Evolutionary conservation across 108 stramenopile genomes (phyloP), one percentile per base, ranked within the genome.

Genomic region (Ochromonas danica): DNA sequence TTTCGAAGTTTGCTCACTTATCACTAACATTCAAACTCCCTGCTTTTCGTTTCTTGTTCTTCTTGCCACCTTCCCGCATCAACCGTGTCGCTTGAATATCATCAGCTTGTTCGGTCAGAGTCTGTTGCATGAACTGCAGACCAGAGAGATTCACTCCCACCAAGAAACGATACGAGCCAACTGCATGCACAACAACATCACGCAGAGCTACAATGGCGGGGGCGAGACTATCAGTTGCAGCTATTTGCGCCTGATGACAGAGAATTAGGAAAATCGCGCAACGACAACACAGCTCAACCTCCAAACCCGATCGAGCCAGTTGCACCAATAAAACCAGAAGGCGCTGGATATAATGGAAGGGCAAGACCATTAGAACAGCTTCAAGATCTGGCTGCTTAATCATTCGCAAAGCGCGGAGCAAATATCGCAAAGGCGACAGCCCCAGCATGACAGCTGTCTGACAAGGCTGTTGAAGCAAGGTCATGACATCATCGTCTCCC

Each of bases 321-420:
- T 17, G 10, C 22, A 17, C 51, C 51, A 57, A 22, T 22, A 10
- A 57, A 22, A 10, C 10, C 51, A 93, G 75, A 42, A 94, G 65
- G 51, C 90, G 70, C 77, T 91, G 90, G 22, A 93, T 87, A 82
- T 93, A 88, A 35, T 84, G 87, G 28, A 96, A 57, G 0, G 97
- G 92, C 14, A 96, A 87, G 38, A 96, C 87, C 25, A 96, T 88
- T 67, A 98, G 78, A 25, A 93, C 92, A 71, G 93, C 93, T 84
- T 98, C 97, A 61, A 96, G 81, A 70, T 98, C 95, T 14, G 92
- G 91, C 61, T 62, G 62, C 42, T 88, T 91, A 86, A 92, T 92
- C 70, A 95, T 80, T 70, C 84, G 88, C 43, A 97, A 80, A 43
- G 92, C 86, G 88, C 93, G 92, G 45, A 95, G 84, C 3, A 95